phyloP scores from a whole-genome alignment of 345 rosid species.

The Arabidopsis thaliana region TAIR10.1 NC_003070.9:7198001-7198500 shows the following conservation, averaged over 20 bases:
- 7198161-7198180: neutral
- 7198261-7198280: neutral
- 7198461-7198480: neutral
- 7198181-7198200: neutral
- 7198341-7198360: neutral
- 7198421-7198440: neutral
- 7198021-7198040: neutral
- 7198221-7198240: neutral
- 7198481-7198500: neutral
- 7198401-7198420: too few species aligned
- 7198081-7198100: neutral
- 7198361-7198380: neutral
- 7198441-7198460: neutral
- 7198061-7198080: neutral
- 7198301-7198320: neutral
- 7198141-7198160: neutral
- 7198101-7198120: neutral
- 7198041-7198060: neutral
- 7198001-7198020: neutral
- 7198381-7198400: neutral
- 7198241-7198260: neutral
- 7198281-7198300: neutral
- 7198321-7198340: neutral
- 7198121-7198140: neutral
- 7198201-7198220: neutral